phyloP scores from a whole-genome alignment of 805 yeast genomes.

The Yarrowia sp. region DNA sequence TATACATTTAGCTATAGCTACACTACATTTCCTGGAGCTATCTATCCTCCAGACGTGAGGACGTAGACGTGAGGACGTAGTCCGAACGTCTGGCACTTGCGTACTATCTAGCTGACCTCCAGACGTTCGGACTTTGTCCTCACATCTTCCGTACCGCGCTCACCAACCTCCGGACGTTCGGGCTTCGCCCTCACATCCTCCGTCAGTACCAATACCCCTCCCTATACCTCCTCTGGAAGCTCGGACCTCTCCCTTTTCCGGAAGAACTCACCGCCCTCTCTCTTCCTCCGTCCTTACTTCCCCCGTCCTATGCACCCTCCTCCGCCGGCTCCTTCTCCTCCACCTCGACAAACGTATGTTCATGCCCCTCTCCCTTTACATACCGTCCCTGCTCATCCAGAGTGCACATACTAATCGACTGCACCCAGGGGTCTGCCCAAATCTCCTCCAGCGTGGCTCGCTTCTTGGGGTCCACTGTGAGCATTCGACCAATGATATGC shows the following conservation, averaged over 20 bases:
- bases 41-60: too few relatives aligned
- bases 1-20: too few relatives aligned
- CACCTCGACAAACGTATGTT: constrained; percentile 39
- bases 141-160: too few relatives aligned
- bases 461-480: constrained; percentile 54
- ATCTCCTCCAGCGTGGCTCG: constrained; percentile 63
- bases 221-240: neutral
- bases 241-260: too few relatives aligned
- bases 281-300: neutral
- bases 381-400: constrained; percentile 32
- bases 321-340: constrained; percentile 30
- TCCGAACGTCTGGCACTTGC: too few relatives aligned
- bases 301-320: neutral
- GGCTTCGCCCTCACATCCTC: too few relatives aligned
- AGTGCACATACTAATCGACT: constrained; percentile 55
- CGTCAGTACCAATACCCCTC: too few relatives aligned
- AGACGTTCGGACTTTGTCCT: too few relatives aligned
- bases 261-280: neutral
- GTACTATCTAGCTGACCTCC: too few relatives aligned
- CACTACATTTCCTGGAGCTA: too few relatives aligned
- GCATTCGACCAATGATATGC: constrained; percentile 60
- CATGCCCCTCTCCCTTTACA: constrained; percentile 35
- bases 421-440: constrained; percentile 55
- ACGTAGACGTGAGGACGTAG: too few relatives aligned
- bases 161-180: too few relatives aligned